Percentiles rank a stretch among this genome's conserved stretches.
Conservation (phyloP, 164 flowering plant genomes). For the Nymphaea colorata region DNA sequence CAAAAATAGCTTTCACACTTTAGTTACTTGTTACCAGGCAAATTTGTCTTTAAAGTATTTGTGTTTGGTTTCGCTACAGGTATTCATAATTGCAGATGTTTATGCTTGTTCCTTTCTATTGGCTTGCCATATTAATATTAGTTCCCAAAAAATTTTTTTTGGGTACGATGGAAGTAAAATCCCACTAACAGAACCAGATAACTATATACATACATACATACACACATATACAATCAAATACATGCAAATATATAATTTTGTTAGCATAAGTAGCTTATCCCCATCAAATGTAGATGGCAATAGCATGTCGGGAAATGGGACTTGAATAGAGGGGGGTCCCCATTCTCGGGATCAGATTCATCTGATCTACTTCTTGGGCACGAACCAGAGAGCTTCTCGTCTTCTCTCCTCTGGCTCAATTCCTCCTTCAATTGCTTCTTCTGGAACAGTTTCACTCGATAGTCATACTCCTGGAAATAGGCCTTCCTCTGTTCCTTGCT, state of each 20-base stretch:
- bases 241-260: too few species aligned
- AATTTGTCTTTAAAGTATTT: too few species aligned
- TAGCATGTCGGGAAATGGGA: constrained; percentile 74
- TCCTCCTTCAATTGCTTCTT: constrained; percentile 92
- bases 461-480: constrained; percentile 89
- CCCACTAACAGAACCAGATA: too few species aligned
- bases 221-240: too few species aligned
- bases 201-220: too few species aligned
- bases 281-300: constrained; percentile 85
- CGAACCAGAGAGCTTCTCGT: constrained; percentile 35
- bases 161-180: too few species aligned
- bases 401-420: constrained; percentile 59
- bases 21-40: neutral
- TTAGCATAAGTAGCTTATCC: too few species aligned
- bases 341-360: constrained; percentile 51
- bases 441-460: constrained; percentile 83
- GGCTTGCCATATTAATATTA: neutral
- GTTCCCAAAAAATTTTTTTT: neutral
- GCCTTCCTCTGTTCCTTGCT: constrained; percentile 84
- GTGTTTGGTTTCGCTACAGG: neutral
- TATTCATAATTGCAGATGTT: neutral
- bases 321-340: constrained; percentile 70
- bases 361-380: constrained; percentile 10
- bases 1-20: neutral
- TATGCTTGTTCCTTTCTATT: neutral